These are phyloP conservation scores for Candida stauntonica DNA, from an alignment of 805 yeast species.

Conservation along the genomic window DNA sequence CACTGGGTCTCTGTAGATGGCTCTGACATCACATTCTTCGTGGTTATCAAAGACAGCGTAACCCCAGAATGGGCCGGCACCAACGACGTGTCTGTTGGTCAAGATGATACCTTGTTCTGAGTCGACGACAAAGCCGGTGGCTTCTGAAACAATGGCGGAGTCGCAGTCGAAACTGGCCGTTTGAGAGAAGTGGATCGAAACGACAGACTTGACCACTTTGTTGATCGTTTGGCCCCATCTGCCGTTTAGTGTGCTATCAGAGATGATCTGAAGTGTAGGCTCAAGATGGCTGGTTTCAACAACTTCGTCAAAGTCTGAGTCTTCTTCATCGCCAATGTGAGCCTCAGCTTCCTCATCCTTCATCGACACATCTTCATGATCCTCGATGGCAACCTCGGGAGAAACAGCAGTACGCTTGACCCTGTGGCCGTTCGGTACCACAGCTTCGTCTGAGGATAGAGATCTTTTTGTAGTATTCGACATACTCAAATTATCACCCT, in stretches of 20 bases:
- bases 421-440: neutral
- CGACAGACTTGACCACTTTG: slow-evolving; percentile 78
- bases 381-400: neutral
- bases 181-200: slow-evolving; percentile 83
- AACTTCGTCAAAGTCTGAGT: neutral
- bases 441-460: slow-evolving; percentile 1
- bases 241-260: slow-evolving; percentile 16
- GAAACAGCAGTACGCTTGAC: neutral
- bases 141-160: slow-evolving; percentile 73
- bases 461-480: neutral
- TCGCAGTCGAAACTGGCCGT: slow-evolving; percentile 88
- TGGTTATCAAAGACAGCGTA: slow-evolving; percentile 91
- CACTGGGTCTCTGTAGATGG: slow-evolving; percentile 88
- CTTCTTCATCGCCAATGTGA: neutral
- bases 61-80: slow-evolving; percentile 92
- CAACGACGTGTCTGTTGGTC: slow-evolving; percentile 93
- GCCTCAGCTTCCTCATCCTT: neutral
- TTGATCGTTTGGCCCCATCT: slow-evolving; percentile 82
- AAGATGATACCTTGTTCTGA: slow-evolving; percentile 74
- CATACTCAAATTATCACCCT: neutral
- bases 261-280: neutral
- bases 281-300: too few relatives aligned
- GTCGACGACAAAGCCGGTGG: slow-evolving; percentile 95
- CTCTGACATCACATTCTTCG: slow-evolving; percentile 84
- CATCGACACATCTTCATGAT: neutral